Base-by-base conservation (phyloP, 2,329 filamentous ascomycete species). In the Claviceps capensis region DNA sequence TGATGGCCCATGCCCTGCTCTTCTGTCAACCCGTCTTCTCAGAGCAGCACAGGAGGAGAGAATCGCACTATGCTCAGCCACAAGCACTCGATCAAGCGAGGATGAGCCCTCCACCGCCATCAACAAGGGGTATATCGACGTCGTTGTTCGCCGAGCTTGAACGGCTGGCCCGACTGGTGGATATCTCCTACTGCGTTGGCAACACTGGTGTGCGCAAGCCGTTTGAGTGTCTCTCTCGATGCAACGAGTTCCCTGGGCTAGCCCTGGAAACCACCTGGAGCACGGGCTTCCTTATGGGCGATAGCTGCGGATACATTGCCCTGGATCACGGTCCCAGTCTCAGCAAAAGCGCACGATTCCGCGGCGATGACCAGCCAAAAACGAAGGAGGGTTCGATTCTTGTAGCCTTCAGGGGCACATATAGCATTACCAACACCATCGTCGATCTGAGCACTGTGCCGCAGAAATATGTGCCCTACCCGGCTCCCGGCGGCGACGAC, bases 151-250 rank as follows among this genome's bases (percentile, higher is more conserved):
- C 78, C 53, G 83, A 87, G 17, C 81, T 98, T 14, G 89, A 96
- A 67, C 86, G 95, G 61, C 74, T 91, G 52, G 81, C 91, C n/a
- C 83, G 90, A 51, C 78, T 97, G 26, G 91, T 96, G 56, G 93
- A 98, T 65, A 93, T 97, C 54, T 75, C 88, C 47, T 97, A 97
- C 69, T 98, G 93, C 67, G 86, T 97, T 53, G 89, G 90, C 55
- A 83, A 78, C 5, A 84, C 86, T 0, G 93, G 91, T 41, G 83
- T 98, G 55, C 75, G 77, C 48, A 82, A 83, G 58, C 93, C 93
- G 0, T 98, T 98, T 66, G 70, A 76, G 36, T 98, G 93, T 67
- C 78, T 83, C 14, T 93, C 86, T 54, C 85, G 87, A 58, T 98
- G 93, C 69, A 72, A 73, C 40, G 88, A 96, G 53, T 96, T 97